Evolutionary conservation across 2,329 filamentous ascomycete species (phyloP).

Genomic region (Anisogramma anomala): DNA sequence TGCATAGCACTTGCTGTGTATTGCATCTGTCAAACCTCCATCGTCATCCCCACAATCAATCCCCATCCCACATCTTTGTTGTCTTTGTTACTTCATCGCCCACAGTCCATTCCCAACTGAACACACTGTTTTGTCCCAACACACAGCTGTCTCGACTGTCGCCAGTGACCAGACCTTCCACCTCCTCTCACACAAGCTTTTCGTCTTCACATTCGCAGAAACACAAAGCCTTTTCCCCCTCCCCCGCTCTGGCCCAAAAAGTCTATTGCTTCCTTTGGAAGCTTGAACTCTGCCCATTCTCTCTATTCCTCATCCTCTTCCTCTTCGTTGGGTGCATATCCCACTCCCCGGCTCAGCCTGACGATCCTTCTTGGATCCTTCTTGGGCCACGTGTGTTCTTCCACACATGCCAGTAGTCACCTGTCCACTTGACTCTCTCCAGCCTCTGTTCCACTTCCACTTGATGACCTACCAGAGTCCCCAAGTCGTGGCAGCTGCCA

Average conservation of each 20-base stretch:
- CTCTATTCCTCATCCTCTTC: neutral
- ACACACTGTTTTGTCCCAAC: no score
- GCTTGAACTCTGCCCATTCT: no score
- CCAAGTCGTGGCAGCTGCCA: constrained; percentile 40
- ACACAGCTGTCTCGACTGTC: no score
- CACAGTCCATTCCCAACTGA: no score
- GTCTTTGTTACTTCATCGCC: neutral
- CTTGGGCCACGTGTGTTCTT: neutral
- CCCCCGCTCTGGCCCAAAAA: constrained; percentile 11
- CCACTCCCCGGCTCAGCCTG: no score
- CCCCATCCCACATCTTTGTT: no score
- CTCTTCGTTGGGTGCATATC: neutral
- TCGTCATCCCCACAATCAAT: neutral
- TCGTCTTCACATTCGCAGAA: neutral
- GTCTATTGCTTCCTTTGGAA: constrained; percentile 1
- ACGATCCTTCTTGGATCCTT: neutral
- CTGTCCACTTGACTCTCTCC: neutral
- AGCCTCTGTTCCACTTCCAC: constrained; percentile 2
- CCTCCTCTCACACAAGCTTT: neutral
- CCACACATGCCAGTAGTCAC: neutral
- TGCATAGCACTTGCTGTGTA: no score
- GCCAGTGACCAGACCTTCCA: no score
- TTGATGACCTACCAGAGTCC: constrained; percentile 35
- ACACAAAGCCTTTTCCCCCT: constrained; percentile 8
- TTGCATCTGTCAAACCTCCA: neutral